Evolutionary conservation across 768 basidiomycete genomes (phyloP).

Genomic region (Rhodotorula diobovata): DNA sequence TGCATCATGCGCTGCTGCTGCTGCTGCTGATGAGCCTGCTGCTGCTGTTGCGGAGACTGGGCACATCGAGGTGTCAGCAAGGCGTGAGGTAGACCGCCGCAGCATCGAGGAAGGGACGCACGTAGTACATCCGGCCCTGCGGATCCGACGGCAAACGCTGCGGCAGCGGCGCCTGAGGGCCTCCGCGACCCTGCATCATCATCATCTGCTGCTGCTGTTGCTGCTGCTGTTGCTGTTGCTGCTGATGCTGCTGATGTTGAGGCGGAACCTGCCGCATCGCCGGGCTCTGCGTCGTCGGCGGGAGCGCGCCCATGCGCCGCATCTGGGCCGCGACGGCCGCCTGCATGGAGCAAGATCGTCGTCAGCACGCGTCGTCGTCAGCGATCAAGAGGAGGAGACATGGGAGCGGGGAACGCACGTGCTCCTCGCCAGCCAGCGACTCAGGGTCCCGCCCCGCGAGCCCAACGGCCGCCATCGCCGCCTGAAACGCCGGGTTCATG

Average conservation of each 20-base stretch:
- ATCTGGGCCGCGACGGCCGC: conserved; percentile 26
- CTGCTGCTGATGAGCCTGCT: conserved; percentile 6
- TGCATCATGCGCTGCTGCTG: conserved; percentile 14
- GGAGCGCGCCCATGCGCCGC: conserved; percentile 30
- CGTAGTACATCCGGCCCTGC: conserved; percentile 8
- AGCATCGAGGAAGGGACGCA: neutral
- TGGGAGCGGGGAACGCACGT: conserved; percentile 13
- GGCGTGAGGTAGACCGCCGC: neutral
- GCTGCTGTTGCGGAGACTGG: neutral
- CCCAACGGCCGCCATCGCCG: conserved; percentile 28
- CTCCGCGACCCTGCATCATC: neutral
- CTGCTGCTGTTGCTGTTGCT: conserved; percentile 5
- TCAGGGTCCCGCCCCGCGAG: conserved; percentile 31
- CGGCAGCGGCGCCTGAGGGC: neutral
- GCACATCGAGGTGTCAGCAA: neutral
- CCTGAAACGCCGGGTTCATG: conserved; percentile 9
- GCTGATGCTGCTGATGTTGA: conserved; percentile 3
- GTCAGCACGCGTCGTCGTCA: too few relatives aligned
- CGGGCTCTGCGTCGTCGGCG: conserved; percentile 4
- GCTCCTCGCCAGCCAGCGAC: conserved; percentile 22
- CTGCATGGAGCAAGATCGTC: neutral
- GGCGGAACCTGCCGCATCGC: conserved; percentile 17
- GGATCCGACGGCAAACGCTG: conserved; percentile 36
- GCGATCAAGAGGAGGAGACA: neutral
- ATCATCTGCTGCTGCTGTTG: neutral